Conservation (phyloP, 2,329 filamentous ascomycete genomes). For the Fusarium verrucosum region DNA sequence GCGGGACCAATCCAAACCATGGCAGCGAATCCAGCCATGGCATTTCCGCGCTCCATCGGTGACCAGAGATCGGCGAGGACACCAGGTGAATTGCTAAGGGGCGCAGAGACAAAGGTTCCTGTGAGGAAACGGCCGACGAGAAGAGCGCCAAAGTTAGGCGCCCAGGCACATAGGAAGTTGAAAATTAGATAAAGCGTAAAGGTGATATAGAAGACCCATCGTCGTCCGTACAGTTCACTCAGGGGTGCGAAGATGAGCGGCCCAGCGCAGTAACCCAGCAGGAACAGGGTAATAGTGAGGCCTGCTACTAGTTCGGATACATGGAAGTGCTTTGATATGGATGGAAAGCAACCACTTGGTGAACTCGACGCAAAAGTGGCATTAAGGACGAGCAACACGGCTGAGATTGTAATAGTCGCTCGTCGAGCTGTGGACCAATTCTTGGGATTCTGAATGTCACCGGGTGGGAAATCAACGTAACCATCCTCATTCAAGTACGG, state of each 20-base stretch:
- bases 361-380: conserved; percentile 26
- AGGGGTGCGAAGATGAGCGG: conserved; percentile 80
- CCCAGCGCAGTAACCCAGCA: conserved; percentile 62
- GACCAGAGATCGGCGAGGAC: conserved; percentile 81
- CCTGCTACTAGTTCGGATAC: conserved; percentile 25
- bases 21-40: conserved; percentile 82
- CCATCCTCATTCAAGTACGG: conserved; percentile 21
- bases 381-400: conserved; percentile 22
- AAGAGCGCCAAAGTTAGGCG: conserved; percentile 76
- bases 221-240: conserved; percentile 75
- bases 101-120: conserved; percentile 81
- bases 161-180: conserved; percentile 77
- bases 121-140: conserved; percentile 79
- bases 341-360: conserved; percentile 23
- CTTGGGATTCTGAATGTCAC: conserved; percentile 12
- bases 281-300: conserved; percentile 31
- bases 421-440: conserved; percentile 16
- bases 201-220: conserved; percentile 62
- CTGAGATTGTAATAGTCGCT: conserved; percentile 11
- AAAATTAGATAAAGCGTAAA: conserved; percentile 76
- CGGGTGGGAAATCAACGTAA: conserved; percentile 17
- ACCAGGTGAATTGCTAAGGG: conserved; percentile 82
- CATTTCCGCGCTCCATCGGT: conserved; percentile 80
- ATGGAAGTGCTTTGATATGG: conserved; percentile 15
- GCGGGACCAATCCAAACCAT: conserved; percentile 80